Base-by-base conservation (phyloP, 1,139 yeast species). In the Candida albicans region DNA sequence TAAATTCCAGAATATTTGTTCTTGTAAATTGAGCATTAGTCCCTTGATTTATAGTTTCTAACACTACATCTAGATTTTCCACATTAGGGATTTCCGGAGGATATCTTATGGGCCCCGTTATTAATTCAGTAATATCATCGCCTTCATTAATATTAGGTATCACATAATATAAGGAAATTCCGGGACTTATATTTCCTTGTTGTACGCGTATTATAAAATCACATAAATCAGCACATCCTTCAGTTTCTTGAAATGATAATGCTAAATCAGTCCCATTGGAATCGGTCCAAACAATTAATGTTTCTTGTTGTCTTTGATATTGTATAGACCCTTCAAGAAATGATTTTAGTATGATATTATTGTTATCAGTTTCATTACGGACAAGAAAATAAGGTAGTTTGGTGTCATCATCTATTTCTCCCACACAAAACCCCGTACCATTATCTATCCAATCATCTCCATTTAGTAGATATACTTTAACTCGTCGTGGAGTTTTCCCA, bases 241-340 rank as follows among this genome's bases (percentile, higher is more conserved):
- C 87, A 33, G 88, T 82, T 58, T 90, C 98, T 61, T 93, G 97
- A 64, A 93, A 93, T 42, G 95, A 87, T 35, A 93, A 70, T 4
- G 98, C 98, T 52, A 90, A 79, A 61, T 90, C 96, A 46, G 79
- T 79, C 3, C 93, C 93, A 15, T 78, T 73, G 8, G 73, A 63
- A 57, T 89, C 96, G 6, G 96, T 87, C 98, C 99, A 93, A 15
- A 93, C 96, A 15, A 93, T 88, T 41, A 93, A 70, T 0, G 97
- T 90, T 50, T 90, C 97, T 59, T 93, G 98, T 59, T 91, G 97
- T 56, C 96, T 77, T 61, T 91, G 98, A 60, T 87, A 91, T 55
- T 87, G 96, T 2, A 84, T 85, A 29, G 79, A 67, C 0, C 96
- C 96, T 54, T 81, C 82, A 22, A 93, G 73, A 45, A 65, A 73